phyloP scores from a whole-genome alignment of 495 filamentous ascomycete genomes.

The Pseudevernia furfuracea region DNA sequence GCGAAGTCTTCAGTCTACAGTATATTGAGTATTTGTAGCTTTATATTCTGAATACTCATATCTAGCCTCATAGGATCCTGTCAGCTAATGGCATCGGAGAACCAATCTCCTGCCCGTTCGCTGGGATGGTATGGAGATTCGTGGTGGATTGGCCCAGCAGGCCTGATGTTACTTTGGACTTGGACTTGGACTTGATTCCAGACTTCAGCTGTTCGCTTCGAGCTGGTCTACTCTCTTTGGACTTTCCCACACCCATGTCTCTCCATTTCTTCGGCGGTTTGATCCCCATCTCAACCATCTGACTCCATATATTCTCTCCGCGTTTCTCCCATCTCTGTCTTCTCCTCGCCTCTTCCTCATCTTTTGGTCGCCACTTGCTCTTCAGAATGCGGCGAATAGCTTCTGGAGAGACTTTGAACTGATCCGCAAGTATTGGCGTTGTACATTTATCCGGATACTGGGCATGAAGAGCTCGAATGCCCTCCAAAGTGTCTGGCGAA shows the following conservation, averaged over 20 bases:
- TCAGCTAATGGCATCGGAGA: constrained; percentile 6
- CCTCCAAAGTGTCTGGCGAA: constrained; percentile 82
- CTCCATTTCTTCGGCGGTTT: constrained; percentile 64
- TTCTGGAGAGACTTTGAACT: constrained; percentile 81
- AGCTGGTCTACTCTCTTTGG: not conserved
- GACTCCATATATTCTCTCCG: constrained; percentile 67
- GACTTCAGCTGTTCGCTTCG: not conserved
- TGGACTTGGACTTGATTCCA: not conserved
- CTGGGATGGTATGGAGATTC: not conserved
- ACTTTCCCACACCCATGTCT: constrained; percentile 53
- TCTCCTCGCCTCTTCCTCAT: constrained; percentile 53
- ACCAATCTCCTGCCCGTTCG: not conserved
- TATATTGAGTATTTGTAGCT: not conserved
- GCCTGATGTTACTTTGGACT: not conserved
- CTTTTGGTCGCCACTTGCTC: constrained; percentile 68
- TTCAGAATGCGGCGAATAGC: constrained; percentile 79
- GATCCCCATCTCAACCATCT: constrained; percentile 59
- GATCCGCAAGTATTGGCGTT: constrained; percentile 61
- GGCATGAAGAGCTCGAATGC: constrained; percentile 70
- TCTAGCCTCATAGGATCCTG: constrained; percentile 2
- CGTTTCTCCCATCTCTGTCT: constrained; percentile 69
- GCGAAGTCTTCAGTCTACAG: too few species aligned
- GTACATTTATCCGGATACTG: constrained; percentile 69
- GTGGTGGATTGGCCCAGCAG: not conserved
- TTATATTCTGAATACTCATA: not conserved